Evolutionary conservation across 2,329 filamentous ascomycete genomes (phyloP).

Genomic region (Xylariales sp.): DNA sequence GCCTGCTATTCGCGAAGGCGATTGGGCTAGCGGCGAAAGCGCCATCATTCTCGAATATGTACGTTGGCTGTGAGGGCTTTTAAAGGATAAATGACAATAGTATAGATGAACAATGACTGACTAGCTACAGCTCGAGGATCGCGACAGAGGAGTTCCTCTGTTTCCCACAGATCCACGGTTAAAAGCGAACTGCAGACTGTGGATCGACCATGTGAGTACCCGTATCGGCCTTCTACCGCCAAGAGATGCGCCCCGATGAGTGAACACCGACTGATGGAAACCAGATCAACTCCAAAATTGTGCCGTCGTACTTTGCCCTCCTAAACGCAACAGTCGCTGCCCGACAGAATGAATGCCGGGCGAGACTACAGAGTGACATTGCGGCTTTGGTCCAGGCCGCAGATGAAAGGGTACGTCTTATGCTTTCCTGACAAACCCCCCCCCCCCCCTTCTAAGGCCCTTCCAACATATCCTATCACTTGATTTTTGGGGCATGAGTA

Average conservation of each 20-base stretch:
- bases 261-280: too few relatives aligned
- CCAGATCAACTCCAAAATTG: slow-evolving; percentile 72
- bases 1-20: slow-evolving; percentile 70
- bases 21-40: slow-evolving; percentile 81
- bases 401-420: slow-evolving; percentile 33
- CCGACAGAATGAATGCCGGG: slow-evolving; percentile 54
- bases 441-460: too few relatives aligned
- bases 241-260: slow-evolving; percentile 4
- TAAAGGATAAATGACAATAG: not conserved
- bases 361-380: slow-evolving; percentile 63
- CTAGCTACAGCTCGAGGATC: slow-evolving; percentile 64
- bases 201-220: slow-evolving; percentile 69
- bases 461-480: slow-evolving; percentile 2
- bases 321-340: slow-evolving; percentile 59
- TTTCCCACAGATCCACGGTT: slow-evolving; percentile 62
- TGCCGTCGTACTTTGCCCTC: slow-evolving; percentile 72
- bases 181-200: slow-evolving; percentile 71
- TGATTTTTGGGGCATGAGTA: not conserved
- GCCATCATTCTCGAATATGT: slow-evolving; percentile 83
- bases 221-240: not conserved
- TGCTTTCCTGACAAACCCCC: too few relatives aligned
- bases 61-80: slow-evolving; percentile 21
- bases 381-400: slow-evolving; percentile 42
- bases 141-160: slow-evolving; percentile 54
- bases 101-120: slow-evolving; percentile 6